phyloP scores from a whole-genome alignment of 2,329 filamentous ascomycete genomes.

The Ceratocystis smalleyi region DNA sequence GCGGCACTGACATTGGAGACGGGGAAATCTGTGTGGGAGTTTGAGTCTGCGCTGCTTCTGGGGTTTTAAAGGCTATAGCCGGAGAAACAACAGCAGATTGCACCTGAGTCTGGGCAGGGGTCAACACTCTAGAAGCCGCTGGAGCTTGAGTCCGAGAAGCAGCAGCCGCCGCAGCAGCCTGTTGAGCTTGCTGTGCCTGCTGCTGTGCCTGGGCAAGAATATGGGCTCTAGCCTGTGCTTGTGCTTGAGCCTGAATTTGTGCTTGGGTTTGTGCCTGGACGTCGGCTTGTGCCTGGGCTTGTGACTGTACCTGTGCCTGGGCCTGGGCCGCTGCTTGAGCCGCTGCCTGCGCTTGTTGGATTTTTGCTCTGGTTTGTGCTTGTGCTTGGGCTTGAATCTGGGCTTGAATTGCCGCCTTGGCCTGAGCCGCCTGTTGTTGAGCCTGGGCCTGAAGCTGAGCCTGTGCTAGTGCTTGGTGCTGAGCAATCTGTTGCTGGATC shows the following conservation, averaged over 20 bases:
- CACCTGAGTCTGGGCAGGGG: not conserved
- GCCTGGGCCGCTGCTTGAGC: constrained; percentile 20
- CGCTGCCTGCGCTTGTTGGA: constrained; percentile 9
- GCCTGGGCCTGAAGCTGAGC: constrained; percentile 14
- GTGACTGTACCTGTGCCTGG: constrained; percentile 14
- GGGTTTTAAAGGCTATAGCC: not conserved
- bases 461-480: constrained; percentile 13
- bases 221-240: constrained; percentile 16
- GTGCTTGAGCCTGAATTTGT: constrained; percentile 16
- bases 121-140: not conserved
- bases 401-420: constrained; percentile 19
- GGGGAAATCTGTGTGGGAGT: not conserved
- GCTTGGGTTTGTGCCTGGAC: constrained; percentile 4
- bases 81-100: not conserved
- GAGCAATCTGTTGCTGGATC: constrained; percentile 11
- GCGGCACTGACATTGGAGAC: not conserved
- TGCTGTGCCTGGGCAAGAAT: constrained; percentile 3
- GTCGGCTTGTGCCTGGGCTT: constrained; percentile 10
- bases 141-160: constrained; percentile 1
- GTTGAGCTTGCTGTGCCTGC: constrained; percentile 19
- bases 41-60: not conserved
- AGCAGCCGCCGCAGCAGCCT: constrained; percentile 18
- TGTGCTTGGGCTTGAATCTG: constrained; percentile 18
- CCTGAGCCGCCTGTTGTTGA: constrained; percentile 18
- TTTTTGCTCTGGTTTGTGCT: constrained; percentile 14